Conservation (phyloP, 1,139 yeast species). For the Zygosaccharomyces pseudobailii region DNA sequence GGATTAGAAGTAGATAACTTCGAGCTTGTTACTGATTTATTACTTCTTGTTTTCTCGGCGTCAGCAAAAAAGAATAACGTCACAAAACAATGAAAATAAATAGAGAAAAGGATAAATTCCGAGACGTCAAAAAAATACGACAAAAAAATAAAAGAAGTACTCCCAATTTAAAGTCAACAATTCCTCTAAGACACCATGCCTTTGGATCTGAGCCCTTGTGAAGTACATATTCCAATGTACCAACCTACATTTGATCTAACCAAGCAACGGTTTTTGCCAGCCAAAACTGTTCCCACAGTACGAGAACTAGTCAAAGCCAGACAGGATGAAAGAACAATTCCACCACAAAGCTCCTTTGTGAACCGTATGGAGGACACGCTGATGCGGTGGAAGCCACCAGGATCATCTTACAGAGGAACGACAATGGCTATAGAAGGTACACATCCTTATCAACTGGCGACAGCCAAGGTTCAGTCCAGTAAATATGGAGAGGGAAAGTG, state of each 20-base stretch:
- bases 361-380: conserved; percentile 49
- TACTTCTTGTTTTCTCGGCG: no score
- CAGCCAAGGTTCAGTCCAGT: conserved; percentile 1
- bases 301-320: conserved; percentile 31
- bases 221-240: conserved; percentile 8
- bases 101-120: no score
- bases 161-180: no score
- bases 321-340: conserved; percentile 29
- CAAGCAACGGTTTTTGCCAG: conserved; percentile 15
- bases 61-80: no score
- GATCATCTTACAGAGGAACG: conserved; percentile 36
- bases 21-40: no score
- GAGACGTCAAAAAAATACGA: background rate
- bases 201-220: conserved; percentile 8
- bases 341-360: conserved; percentile 34
- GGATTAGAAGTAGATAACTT: no score
- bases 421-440: conserved; percentile 24
- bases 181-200: conserved; percentile 2
- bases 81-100: no score
- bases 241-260: conserved; percentile 13
- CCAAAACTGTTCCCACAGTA: conserved; percentile 19
- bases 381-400: conserved; percentile 49
- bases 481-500: background rate
- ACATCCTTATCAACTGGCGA: conserved; percentile 24
- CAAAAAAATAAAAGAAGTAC: background rate